These are phyloP conservation scores for Hanseniaspora meyeri DNA, from an alignment of 805 yeast species.

Conservation along the genomic window DNA sequence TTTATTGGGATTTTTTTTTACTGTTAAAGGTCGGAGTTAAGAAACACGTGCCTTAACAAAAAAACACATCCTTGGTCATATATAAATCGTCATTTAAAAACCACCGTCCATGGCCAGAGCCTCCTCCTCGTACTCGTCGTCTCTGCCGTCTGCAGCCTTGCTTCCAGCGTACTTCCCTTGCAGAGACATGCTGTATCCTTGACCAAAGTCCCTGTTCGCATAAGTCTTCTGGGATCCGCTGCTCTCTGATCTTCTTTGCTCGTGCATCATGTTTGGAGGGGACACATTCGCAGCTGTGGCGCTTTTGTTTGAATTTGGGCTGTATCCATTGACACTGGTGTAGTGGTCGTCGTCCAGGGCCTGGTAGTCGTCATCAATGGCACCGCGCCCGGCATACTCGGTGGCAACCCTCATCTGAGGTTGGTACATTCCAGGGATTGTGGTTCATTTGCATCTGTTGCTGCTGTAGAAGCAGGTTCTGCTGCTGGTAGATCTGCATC, in stretches of 20 bases:
- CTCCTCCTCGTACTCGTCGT: neutral
- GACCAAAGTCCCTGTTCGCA: neutral
- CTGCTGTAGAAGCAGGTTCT: neutral
- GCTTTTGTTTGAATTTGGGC: neutral
- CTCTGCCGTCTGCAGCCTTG: neutral
- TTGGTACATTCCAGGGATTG: too few species aligned
- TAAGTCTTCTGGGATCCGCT: neutral
- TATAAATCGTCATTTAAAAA: neutral
- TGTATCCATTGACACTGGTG: neutral
- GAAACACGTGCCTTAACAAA: too few species aligned
- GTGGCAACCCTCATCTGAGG: too few species aligned
- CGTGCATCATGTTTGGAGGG: neutral
- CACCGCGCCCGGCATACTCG: neutral
- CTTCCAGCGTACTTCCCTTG: neutral
- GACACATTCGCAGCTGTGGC: neutral
- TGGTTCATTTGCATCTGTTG: neutral
- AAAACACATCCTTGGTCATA: too few species aligned
- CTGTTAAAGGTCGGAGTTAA: too few species aligned
- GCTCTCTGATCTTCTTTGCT: neutral
- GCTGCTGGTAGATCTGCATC: conserved; percentile 10
- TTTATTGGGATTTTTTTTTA: neutral
- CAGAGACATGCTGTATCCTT: neutral
- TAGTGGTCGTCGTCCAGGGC: conserved; percentile 11
- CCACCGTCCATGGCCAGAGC: conserved; percentile 12
- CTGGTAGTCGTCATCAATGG: neutral